Base-by-base conservation (phyloP, 1,139 yeast genomes). In the Candida labiduridarum region DNA sequence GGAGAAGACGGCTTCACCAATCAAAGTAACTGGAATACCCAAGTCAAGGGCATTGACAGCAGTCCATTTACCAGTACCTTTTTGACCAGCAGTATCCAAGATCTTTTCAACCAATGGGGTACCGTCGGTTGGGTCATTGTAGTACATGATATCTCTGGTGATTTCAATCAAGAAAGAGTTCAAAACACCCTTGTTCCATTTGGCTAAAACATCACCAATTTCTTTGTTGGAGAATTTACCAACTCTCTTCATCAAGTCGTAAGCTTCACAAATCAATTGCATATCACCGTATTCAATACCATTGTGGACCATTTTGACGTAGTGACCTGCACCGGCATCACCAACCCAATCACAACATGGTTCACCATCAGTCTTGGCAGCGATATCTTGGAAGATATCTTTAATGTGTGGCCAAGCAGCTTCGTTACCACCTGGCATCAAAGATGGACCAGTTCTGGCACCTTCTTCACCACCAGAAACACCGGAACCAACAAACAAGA, bases 261-360 rank as follows among this genome's bases (percentile, higher is more conserved):
- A 94, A 60, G 97, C 97, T 80, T 94, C 99, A 76, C 94, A 85
- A 71, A 94, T 94, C 82, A 94, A 84, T 80, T 94, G 99, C 99
- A 94, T 94, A 78, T 94, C 99, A 84, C 99, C 99, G 75, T 94
- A 94, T 78, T 94, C 99, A 66, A 94, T 94, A 88, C 99, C 99
- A 73, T 94, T 94, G 84, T 94, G 99, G 62, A 94, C 98, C 99
- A 94, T 94, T 83, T 94, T 94, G 71, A 94, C 98, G 79, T 88
- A 94, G 79, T 94, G 99, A 69, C 99, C 99, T 49, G 98, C 85
- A 74, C 99, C 99, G 53, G 96, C 96, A 64, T 92, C 96, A 67
- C 99, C 99, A 65, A 94, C 97, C 99, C 99, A 94, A 84, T 94
- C 99, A 79, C 99, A 94, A 80, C 99, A 94, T 69, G 99, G 97